Evolutionary conservation across 768 basidiomycete genomes (phyloP).

Genomic region (Sporobolomyces phaffii): DNA sequence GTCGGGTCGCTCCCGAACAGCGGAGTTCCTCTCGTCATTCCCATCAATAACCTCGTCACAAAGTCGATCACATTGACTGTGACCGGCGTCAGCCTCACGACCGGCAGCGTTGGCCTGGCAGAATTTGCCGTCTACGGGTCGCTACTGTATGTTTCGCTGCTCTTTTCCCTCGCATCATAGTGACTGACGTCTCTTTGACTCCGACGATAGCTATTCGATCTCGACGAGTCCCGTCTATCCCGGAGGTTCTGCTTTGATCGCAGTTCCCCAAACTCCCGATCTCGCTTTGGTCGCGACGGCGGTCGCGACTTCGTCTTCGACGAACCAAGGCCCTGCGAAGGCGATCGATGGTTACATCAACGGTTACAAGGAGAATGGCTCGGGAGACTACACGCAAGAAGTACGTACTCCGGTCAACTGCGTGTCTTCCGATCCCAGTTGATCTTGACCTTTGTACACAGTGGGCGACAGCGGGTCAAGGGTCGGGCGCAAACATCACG

Average conservation of each 20-base stretch:
- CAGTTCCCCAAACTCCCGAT: neutral
- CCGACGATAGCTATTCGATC: neutral
- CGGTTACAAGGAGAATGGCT: constrained; percentile 27
- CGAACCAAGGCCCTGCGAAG: constrained; percentile 3
- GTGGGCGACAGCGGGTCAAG: neutral
- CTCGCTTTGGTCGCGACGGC: constrained; percentile 13
- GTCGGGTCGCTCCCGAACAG: constrained; percentile 14
- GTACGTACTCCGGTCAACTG: neutral
- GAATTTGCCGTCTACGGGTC: constrained; percentile 14
- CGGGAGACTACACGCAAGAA: constrained; percentile 15
- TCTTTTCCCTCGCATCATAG: neutral
- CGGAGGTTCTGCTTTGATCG: neutral
- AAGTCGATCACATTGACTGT: neutral
- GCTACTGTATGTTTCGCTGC: neutral
- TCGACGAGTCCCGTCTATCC: neutral
- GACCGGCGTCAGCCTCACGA: constrained; percentile 5
- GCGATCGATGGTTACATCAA: constrained; percentile 23
- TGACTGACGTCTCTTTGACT: neutral
- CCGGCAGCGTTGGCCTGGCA: constrained; percentile 1
- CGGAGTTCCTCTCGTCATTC: constrained; percentile 5
- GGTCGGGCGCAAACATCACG: constrained; percentile 4
- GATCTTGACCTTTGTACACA: neutral
- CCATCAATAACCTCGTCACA: neutral
- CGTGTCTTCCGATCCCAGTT: neutral
- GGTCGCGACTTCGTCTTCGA: neutral